Percentiles rank a stretch among this genome's conserved stretches.
Evolutionary conservation across 805 yeast species (phyloP).

Genomic region (Lachancea sp.): DNA sequence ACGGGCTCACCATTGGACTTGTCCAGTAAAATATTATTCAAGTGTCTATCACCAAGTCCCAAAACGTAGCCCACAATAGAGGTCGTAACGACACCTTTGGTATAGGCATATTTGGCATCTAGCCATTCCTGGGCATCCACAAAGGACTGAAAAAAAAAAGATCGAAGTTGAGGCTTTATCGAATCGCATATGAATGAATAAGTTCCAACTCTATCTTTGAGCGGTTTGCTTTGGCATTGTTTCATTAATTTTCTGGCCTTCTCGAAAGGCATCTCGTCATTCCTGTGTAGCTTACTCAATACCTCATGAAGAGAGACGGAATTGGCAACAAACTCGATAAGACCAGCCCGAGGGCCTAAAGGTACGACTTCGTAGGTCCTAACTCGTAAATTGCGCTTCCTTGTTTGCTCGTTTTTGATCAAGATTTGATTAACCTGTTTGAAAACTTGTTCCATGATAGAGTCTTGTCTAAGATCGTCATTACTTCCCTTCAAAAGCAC

Average conservation of each 20-base stretch:
- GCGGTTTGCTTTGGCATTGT: constrained; percentile 42
- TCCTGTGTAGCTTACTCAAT: constrained; percentile 55
- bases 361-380: constrained; percentile 89
- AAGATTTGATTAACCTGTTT: constrained; percentile 72
- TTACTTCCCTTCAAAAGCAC: constrained; percentile 76
- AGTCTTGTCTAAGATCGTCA: constrained; percentile 92
- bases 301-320: constrained; percentile 68
- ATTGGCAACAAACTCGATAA: constrained; percentile 81
- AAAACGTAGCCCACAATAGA: constrained; percentile 83
- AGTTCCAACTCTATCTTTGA: constrained; percentile 37
- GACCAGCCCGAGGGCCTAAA: constrained; percentile 78
- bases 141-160: constrained; percentile 65
- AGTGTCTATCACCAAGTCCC: constrained; percentile 94
- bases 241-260: constrained; percentile 64
- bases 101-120: constrained; percentile 52
- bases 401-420: constrained; percentile 46
- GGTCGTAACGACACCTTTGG: constrained; percentile 73
- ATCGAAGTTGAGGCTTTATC: constrained; percentile 61
- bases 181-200: constrained; percentile 44
- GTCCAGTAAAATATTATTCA: constrained; percentile 85
- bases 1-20: constrained; percentile 80
- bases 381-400: constrained; percentile 52
- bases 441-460: constrained; percentile 96
- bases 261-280: constrained; percentile 43
- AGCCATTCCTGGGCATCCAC: constrained; percentile 71